phyloP scores from a whole-genome alignment of 176 grass and related monocot species.

The Carex parvula region DNA sequence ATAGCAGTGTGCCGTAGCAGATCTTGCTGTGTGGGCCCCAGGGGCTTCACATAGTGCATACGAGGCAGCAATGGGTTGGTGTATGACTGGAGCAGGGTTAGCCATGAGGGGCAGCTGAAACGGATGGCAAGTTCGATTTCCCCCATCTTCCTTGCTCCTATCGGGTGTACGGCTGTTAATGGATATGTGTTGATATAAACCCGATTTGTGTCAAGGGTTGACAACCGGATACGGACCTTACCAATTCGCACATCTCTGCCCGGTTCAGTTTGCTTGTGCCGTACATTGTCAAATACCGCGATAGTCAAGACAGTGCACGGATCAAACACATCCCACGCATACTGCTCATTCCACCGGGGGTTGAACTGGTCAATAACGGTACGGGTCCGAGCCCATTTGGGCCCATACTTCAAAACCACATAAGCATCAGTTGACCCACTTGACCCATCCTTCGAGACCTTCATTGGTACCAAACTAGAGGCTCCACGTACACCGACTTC shows the following conservation, averaged over 20 bases:
- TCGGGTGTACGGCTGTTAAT: conserved; percentile 66
- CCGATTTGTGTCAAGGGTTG: conserved; percentile 81
- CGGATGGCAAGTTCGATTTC: conserved; percentile 91
- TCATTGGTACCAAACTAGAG: conserved; percentile 88
- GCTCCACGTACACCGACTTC: conserved; percentile 90
- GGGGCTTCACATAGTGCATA: conserved; percentile 93
- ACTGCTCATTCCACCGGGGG: conserved; percentile 98
- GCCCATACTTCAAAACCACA: conserved; percentile 92
- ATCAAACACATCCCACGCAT: conserved; percentile 96
- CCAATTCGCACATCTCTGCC: conserved; percentile 65
- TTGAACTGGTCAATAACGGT: conserved; percentile 97
- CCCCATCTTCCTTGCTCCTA: conserved; percentile 94
- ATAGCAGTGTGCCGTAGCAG: conserved; percentile 91
- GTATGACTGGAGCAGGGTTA: conserved; percentile 81
- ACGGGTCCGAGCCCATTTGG: conserved; percentile 92
- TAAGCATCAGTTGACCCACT: conserved; percentile 88
- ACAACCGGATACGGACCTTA: conserved; percentile 85
- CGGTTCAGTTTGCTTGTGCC: conserved; percentile 45
- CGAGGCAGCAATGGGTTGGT: conserved; percentile 72
- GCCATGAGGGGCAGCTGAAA: conserved; percentile 87
- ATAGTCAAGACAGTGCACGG: conserved; percentile 96
- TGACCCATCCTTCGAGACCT: conserved; percentile 66
- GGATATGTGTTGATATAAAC: conserved; percentile 59
- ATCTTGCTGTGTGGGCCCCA: conserved; percentile 78
- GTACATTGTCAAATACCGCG: conserved; percentile 89